Base-by-base conservation (phyloP, 2,329 filamentous ascomycete species). In the Aureobasidium zeae region DNA sequence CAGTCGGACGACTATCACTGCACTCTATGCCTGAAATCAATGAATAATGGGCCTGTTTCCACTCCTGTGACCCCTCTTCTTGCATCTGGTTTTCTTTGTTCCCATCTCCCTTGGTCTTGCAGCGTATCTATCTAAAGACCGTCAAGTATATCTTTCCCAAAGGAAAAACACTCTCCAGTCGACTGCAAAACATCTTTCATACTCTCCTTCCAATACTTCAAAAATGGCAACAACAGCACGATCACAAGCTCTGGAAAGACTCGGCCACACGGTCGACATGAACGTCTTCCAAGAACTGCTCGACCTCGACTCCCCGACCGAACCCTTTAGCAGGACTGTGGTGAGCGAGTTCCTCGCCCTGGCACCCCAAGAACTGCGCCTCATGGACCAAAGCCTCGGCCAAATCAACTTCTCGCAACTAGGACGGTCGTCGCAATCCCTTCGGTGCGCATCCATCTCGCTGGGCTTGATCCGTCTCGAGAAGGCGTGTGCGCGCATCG, bases 231-330 rank as follows among this genome's bases (percentile, higher is more conserved):
- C 26, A 29, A 33, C 38, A 20, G 12, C 22, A 24, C 29, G 26
- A 42, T 11, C 38, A 33, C 20, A 22, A 6, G 38, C 29, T n/a
- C 20, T 42, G 29, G 29, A 42, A 21, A 42, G 19, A 21, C 38
- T 42, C 5, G 12, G 29, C 21, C 21, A 12, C 4, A 20, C 21
- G 5, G 29, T 35, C 22, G 22, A 44, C 10, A 21, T 44, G 39
- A 16, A 2, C 10, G 17, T 44, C 5, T 44, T 44, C 4, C 31
- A 35, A n/a, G 39, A 44, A n/a, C n/a, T 44, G 10, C 39, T 44
- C 5, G 39, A 44, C 8, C 31, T 44, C 7, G 39, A 44, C n/a
- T n/a, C 39, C 16, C 31, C 39, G 16, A 19, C 10, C 10, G 39
- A 44, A 12, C 4, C 12, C 8, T 44, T 44, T 17, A 44, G 39